A percentile compares a stretch with the other conserved stretches of the same genome.
These are phyloP conservation scores for Calocera viscosa DNA, from an alignment of 768 basidiomycete genomes.

Conservation along the genomic window DNA sequence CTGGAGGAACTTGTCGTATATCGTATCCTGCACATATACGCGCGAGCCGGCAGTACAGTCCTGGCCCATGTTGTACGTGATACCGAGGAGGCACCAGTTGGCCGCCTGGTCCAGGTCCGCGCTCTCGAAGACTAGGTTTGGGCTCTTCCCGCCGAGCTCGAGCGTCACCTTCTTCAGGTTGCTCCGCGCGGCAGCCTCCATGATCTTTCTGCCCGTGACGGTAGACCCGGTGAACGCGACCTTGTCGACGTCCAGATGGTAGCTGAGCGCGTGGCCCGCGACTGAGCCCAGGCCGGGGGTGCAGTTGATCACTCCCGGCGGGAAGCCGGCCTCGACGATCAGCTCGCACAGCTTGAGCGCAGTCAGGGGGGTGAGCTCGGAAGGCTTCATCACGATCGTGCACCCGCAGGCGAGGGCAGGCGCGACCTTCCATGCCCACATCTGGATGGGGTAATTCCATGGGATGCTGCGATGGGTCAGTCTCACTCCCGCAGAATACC, in stretches of 20 bases:
- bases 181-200: slow-evolving; percentile 82
- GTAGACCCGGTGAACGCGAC: slow-evolving; percentile 94
- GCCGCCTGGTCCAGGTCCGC: slow-evolving; percentile 87
- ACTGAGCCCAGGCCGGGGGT: slow-evolving; percentile 69
- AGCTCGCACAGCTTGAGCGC: slow-evolving; percentile 77
- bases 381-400: slow-evolving; percentile 91
- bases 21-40: slow-evolving; percentile 72
- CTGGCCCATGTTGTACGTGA: slow-evolving; percentile 73
- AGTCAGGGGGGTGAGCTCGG: slow-evolving; percentile 72
- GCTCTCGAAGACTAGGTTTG: slow-evolving; percentile 77
- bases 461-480: slow-evolving; percentile 59
- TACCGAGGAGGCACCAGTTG: slow-evolving; percentile 73
- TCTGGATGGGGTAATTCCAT: slow-evolving; percentile 77
- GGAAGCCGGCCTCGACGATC: slow-evolving; percentile 71
- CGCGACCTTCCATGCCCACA: slow-evolving; percentile 77
- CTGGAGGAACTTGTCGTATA: slow-evolving; percentile 74
- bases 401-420: slow-evolving; percentile 86
- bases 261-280: slow-evolving; percentile 73
- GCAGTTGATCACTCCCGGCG: slow-evolving; percentile 82
- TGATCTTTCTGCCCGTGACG: slow-evolving; percentile 73
- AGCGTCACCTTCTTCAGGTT: slow-evolving; percentile 95
- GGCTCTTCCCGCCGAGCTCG: slow-evolving; percentile 89
- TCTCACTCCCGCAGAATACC: too few species aligned
- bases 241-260: slow-evolving; percentile 81
- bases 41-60: slow-evolving; percentile 90